Base-by-base conservation (phyloP, 345 rosid genomes). In the Anacardium occidentale region DNA sequence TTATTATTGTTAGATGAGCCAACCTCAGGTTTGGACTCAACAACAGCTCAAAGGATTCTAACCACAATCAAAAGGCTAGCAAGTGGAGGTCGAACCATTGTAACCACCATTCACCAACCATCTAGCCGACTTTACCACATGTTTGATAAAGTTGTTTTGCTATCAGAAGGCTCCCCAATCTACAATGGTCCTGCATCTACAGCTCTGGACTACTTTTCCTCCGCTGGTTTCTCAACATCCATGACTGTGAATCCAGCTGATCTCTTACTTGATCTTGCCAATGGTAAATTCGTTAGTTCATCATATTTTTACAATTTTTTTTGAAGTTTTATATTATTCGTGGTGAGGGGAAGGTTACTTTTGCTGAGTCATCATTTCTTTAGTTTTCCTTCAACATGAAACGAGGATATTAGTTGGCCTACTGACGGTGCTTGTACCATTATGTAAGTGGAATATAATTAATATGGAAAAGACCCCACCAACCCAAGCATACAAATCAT, bases 41-140 rank as follows among this genome's bases (percentile, higher is more conserved):
- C 99, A 63, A 92, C 97, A 15, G 99, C 99, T 59, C 98, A 88
- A 26, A 83, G 87, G 74, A 95, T 95, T 22, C 53, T 92, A 60
- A 84, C 88, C 64, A 95, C 91, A 0, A 83, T 95, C 66, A 95
- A 92, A 84, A 70, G 96, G 73, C 84, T 95, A 0, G 98, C 99
- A 29, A 80, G 79, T 51, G 98, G 97, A 1, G 98, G 99, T 53
- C 76, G 98, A 77, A 92, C 99, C 1, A 86, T 92, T 0, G 82
- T 95, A 66, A 89, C 98, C 77, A 95, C 98, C 61, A 95, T 95
- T 78, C 99, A 95, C 76, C 99, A 95, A 79, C 99, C 99, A 3
- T 95, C 99, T 17, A 92, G 98, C 84, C 85, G 98, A 54, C 82
- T 95, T 15, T 95, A 91, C 77, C 94, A 95, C 77, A 91, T 95